Evolutionary conservation across 1,139 yeast species (phyloP), one percentile per base, ranked within the genome.

Genomic region (Arxiozyma bovina): DNA sequence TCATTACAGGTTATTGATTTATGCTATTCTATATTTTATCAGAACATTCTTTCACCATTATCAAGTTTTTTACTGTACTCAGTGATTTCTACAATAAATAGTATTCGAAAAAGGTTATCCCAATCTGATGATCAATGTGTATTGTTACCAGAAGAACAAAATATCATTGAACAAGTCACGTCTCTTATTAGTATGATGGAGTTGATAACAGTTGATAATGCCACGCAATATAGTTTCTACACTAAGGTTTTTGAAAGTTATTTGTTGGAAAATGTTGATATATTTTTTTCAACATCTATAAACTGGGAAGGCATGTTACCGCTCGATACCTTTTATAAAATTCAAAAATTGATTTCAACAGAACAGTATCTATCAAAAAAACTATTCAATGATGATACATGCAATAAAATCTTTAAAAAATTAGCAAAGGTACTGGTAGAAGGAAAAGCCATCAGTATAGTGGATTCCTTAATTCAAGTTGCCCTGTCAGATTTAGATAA

Each of bases 1-100:
- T 72, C 81, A 51, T 81, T 89, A 1, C 72, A 84, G 53, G 77
- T 87, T 4, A 86, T 86, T 64, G 96, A 90, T 64, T 76, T 85
- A 50, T 96, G 96, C 0, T 75, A 86, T 44, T 77, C 77, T 43
- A 67, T 83, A 11, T 87, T 85, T 66, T 71, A 80, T 27, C 77
- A 75, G 42, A 67, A 71, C 11, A 69, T 81, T 1, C 61, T 81
- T 18, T 65, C 70, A 42, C 64, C 65, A 6, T 51, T 65, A 22
- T 52, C 55, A 15, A 55, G 53, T 2, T 15, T 51, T 12, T 46
- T 66, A 4, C 52, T 56, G 38, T 42, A 53, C 20, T 54, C 61
- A 7, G 49, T 64, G 50, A 50, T 62, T 7, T 43, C 43, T 4
- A 60, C 60, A n/a, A 51, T 64, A 3, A 65, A 65, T 50, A 27